phyloP scores from a whole-genome alignment of 1,139 yeast genomes.

The Debaryomycetaceae sp. region DNA sequence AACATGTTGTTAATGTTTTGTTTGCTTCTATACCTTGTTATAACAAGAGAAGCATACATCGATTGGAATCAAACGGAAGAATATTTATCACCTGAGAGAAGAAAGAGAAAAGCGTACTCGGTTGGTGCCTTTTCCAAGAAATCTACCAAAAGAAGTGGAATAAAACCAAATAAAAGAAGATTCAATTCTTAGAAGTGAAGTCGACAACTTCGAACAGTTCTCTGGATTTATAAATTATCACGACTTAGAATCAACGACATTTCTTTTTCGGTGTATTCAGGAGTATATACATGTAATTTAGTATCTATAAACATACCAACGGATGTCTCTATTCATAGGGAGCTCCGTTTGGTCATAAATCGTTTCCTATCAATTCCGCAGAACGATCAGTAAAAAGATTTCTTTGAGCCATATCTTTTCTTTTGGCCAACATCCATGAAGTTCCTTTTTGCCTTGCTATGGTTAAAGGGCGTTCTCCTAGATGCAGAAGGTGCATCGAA shows the following conservation, averaged over 20 bases:
- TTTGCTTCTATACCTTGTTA: conserved; percentile 53
- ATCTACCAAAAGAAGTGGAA: background rate
- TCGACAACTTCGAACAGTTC: no score
- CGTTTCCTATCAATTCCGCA: background rate
- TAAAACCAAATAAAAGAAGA: background rate
- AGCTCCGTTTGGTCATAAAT: background rate
- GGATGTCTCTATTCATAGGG: background rate
- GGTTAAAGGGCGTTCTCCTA: conserved; percentile 5
- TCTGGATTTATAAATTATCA: background rate
- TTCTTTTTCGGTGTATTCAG: background rate
- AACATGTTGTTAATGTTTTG: conserved; percentile 53
- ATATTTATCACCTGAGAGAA: background rate
- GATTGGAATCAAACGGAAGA: conserved; percentile 6
- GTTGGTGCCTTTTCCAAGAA: conserved; percentile 1
- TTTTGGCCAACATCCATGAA: conserved; percentile 4
- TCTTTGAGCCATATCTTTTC: background rate
- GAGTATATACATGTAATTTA: background rate
- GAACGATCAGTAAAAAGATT: background rate
- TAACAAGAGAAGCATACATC: conserved; percentile 50
- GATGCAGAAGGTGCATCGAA: conserved; percentile 15
- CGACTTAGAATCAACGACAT: background rate
- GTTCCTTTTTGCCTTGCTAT: conserved; percentile 13
- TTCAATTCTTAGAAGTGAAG: background rate
- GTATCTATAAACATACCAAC: background rate
- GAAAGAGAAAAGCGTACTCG: background rate